Conservation (phyloP, 306 rosid species). For the Lotus japonicus region DNA sequence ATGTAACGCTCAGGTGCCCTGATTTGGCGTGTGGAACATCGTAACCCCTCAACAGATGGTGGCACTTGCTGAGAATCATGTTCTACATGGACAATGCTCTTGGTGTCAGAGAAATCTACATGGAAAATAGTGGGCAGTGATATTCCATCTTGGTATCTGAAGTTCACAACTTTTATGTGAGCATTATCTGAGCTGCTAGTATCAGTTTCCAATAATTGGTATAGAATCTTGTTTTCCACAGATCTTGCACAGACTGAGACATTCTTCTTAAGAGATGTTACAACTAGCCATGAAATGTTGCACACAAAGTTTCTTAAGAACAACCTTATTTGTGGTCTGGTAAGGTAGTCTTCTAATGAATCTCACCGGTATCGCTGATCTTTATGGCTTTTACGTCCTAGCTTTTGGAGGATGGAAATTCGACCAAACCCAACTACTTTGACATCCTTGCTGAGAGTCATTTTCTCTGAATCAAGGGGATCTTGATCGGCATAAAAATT, state of each 20-base stretch:
- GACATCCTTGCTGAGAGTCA: constrained; percentile 41
- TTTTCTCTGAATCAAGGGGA: constrained; percentile 61
- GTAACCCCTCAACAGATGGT: constrained; percentile 25
- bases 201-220: constrained; percentile 46
- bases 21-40: constrained; percentile 78
- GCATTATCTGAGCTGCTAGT: constrained; percentile 11
- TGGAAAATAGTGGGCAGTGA: constrained; percentile 37
- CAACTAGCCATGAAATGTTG: constrained; percentile 70
- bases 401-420: constrained; percentile 66
- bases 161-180: constrained; percentile 41
- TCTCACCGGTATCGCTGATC: constrained; percentile 59
- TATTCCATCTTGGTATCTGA: constrained; percentile 38
- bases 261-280: constrained; percentile 46
- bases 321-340: constrained; percentile 50
- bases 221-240: constrained; percentile 53
- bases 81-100: not conserved
- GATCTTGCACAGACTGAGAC: constrained; percentile 51
- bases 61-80: constrained; percentile 24
- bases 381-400: constrained; percentile 31
- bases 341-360: constrained; percentile 51
- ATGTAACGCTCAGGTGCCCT: constrained; percentile 77
- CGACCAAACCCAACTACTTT: constrained; percentile 43
- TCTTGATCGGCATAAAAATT: constrained; percentile 67
- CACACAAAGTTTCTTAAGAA: constrained; percentile 49
- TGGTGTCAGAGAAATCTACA: constrained; percentile 16